Conservation (phyloP, 2,329 filamentous ascomycete genomes). For the Fusarium veterinarium region DNA sequence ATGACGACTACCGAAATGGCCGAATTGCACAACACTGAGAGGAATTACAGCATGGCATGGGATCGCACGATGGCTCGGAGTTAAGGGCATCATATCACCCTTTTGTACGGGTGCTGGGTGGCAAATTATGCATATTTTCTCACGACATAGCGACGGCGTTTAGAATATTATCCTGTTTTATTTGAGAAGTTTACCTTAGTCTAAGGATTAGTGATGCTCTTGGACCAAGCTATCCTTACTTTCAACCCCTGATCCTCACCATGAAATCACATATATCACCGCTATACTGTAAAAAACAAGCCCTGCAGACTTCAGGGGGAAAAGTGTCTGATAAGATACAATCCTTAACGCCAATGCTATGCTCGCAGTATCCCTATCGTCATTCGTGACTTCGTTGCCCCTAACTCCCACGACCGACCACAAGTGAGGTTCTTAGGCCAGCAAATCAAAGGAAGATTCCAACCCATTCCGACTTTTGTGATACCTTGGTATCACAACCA, state of each 20-base stretch:
- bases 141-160: slow-evolving; percentile 35
- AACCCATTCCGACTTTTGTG: slow-evolving; percentile 68
- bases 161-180: slow-evolving; percentile 9
- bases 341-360: slow-evolving; percentile 37
- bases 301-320: not conserved
- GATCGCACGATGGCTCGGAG: slow-evolving; percentile 1
- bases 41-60: not conserved
- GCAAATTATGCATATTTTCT: slow-evolving; percentile 4
- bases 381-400: slow-evolving; percentile 31
- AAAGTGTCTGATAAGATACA: slow-evolving; percentile 13
- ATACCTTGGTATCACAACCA: slow-evolving; percentile 65
- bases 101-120: slow-evolving; percentile 5
- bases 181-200: not conserved
- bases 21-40: not conserved
- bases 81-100: slow-evolving; percentile 1
- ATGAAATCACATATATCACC: not conserved
- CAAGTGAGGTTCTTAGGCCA: slow-evolving; percentile 40
- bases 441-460: slow-evolving; percentile 66
- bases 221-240: not conserved
- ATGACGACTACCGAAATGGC: not conserved
- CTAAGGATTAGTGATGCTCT: not conserved
- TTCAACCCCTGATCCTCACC: not conserved
- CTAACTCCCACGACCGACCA: not conserved
- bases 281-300: not conserved
- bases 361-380: slow-evolving; percentile 23